Percentiles rank a stretch among this genome's conserved stretches.
These are phyloP conservation scores for Mucor irregularis DNA, from an alignment of 371 early-diverging fungal genomes.

Conservation along the genomic window DNA sequence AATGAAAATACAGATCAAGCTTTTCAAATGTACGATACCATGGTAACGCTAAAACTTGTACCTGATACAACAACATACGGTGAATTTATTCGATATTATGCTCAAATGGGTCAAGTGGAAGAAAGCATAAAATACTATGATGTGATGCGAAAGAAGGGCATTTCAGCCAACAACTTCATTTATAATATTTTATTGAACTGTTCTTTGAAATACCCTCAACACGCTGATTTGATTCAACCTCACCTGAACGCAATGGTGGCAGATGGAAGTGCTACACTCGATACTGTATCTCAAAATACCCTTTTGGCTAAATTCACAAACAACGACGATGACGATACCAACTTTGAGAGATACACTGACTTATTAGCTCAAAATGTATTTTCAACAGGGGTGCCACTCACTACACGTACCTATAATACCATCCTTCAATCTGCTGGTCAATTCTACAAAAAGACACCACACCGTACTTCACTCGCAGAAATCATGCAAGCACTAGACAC, in stretches of 20 bases:
- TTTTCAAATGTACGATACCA: slow-evolving; percentile 28
- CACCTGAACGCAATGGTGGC: slow-evolving; percentile 17
- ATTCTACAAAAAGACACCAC: slow-evolving; percentile 5
- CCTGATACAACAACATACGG: slow-evolving; percentile 29
- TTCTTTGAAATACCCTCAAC: slow-evolving; percentile 19
- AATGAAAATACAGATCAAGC: slow-evolving; percentile 23
- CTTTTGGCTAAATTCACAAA: slow-evolving; percentile 1
- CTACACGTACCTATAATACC: slow-evolving; percentile 39
- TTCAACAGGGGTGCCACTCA: background rate
- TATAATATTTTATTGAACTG: slow-evolving; percentile 27
- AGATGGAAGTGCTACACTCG: slow-evolving; percentile 6
- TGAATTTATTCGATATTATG: slow-evolving; percentile 28
- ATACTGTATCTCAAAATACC: slow-evolving; percentile 20
- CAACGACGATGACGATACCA: background rate
- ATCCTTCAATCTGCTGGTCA: slow-evolving; percentile 30
- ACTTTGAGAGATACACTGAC: slow-evolving; percentile 13
- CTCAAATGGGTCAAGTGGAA: slow-evolving; percentile 12
- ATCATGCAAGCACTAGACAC: slow-evolving; percentile 18
- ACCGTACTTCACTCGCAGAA: background rate
- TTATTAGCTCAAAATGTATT: slow-evolving; percentile 8
- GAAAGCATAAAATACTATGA: slow-evolving; percentile 31
- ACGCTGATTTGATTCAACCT: slow-evolving; percentile 11
- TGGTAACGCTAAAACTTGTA: slow-evolving; percentile 16
- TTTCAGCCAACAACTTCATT: slow-evolving; percentile 23
- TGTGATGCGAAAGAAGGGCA: slow-evolving; percentile 29